These are phyloP conservation scores for Yamadazyma tumulicola DNA, from an alignment of 805 yeast genomes.

Conservation along the genomic window DNA sequence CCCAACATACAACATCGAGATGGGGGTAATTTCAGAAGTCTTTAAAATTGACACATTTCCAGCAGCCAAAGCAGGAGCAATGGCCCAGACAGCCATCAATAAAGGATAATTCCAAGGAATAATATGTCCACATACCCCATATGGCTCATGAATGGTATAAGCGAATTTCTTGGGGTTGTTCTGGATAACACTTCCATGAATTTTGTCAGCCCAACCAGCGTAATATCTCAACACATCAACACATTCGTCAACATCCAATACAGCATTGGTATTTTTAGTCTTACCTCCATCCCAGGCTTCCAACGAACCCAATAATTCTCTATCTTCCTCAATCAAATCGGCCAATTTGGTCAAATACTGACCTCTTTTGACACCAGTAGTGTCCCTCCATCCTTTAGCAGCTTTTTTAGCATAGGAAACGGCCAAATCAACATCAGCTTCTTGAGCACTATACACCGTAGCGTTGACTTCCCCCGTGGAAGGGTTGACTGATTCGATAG, in stretches of 20 bases:
- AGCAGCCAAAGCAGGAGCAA: conserved; percentile 79
- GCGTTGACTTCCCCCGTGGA: conserved; percentile 43
- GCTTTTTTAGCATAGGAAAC: conserved; percentile 38
- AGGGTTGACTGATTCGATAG: conserved; percentile 42
- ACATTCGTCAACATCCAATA: conserved; percentile 46
- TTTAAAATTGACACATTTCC: conserved; percentile 73
- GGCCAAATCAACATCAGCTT: conserved; percentile 41
- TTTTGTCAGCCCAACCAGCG: conserved; percentile 63
- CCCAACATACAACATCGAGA: conserved; percentile 62
- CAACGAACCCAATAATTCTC: conserved; percentile 32
- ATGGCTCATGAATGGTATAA: conserved; percentile 61
- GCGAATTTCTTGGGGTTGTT: conserved; percentile 51
- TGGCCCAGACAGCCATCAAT: conserved; percentile 74
- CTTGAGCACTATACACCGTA: conserved; percentile 38
- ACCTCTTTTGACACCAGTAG: conserved; percentile 42
- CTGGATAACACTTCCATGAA: conserved; percentile 45
- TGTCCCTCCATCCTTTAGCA: conserved; percentile 45
- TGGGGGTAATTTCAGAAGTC: conserved; percentile 74
- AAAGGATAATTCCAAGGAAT: conserved; percentile 48
- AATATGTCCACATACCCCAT: conserved; percentile 45
- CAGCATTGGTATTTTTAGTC: conserved; percentile 46
- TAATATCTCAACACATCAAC: conserved; percentile 47
- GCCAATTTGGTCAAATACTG: conserved; percentile 35
- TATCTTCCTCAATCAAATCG: conserved; percentile 28
- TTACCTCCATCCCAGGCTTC: conserved; percentile 50